Evolutionary conservation across 78 protist species (phyloP), one percentile per base, ranked within the genome.

Genomic region (slime mould (Dictyostelium discoideum)): DNA sequence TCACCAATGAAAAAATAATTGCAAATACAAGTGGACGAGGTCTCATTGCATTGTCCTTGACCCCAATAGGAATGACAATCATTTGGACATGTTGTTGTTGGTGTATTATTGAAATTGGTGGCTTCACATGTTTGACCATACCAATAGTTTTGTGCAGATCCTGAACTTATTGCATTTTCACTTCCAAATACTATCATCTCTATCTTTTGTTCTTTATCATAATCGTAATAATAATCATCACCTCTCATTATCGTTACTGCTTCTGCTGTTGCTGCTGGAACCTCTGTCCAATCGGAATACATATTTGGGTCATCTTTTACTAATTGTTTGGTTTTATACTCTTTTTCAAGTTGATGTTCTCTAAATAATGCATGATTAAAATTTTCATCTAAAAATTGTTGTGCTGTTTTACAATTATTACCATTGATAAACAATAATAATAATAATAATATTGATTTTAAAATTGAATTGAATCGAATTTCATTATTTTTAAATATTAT

Each of bases 1-100:
- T 37, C 82, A 18, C 94, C 94, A 44, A n/a, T 40, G n/a, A 54
- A 88, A 29, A 65, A 79, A 3, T 54, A 67, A 40, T 20, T 88
- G 46, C 94, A 88, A 11, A 18, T 3, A 42, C 94, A 88, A 3
- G 22, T 26, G 1, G 40, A 76, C 1, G 67, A 42, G 9, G 54
- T 63, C 3, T 22, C 7, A 32, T 50, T n/a, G 16, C 94, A 88
- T 24, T 13, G 37, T 24, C 94, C 94, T 65, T 88, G 94, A 9
- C 94, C 94, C 94, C 94, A 88, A 7, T 57, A 10, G 7, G 63
- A 37, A 46, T 65, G 67, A 44, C 94, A 88, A 46, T 88, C 86
- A 6, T 11, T 29, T 78, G 65, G 54, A 63, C 94, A 88, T 1
- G 2, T 7, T 13, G 81, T 42, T 18, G 63, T 20, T 9, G 1